A percentile compares a stretch with the other conserved stretches of the same genome.
These are phyloP conservation scores for Wickerhamomyces silvicola DNA, from an alignment of 805 yeast species.

Conservation along the genomic window DNA sequence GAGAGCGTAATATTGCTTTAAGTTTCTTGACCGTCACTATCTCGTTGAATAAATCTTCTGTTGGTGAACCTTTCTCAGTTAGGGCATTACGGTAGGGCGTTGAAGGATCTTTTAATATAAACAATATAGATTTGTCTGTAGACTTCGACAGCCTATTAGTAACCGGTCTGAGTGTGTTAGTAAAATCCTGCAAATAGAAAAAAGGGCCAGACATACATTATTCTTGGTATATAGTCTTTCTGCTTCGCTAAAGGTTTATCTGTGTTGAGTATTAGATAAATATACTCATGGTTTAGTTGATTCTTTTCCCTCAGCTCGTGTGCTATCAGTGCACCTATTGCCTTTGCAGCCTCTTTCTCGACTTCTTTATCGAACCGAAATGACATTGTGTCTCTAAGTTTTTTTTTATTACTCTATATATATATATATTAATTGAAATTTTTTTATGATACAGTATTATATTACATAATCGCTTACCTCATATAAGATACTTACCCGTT, in stretches of 20 bases:
- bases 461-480: too few relatives aligned
- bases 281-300: slow-evolving; percentile 4
- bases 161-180: slow-evolving; percentile 32
- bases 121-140: slow-evolving; percentile 43
- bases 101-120: slow-evolving; percentile 73
- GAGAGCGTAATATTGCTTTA: slow-evolving; percentile 39
- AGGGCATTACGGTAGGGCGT: slow-evolving; percentile 46
- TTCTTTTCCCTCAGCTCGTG: slow-evolving; percentile 20
- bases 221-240: slow-evolving; percentile 49
- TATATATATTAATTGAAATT: neutral
- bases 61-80: slow-evolving; percentile 41
- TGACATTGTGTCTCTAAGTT: too few relatives aligned
- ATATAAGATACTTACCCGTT: too few relatives aligned
- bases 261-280: slow-evolving; percentile 40
- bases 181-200: neutral
- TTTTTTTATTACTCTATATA: too few relatives aligned
- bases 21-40: slow-evolving; percentile 55
- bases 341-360: slow-evolving; percentile 14
- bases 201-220: slow-evolving; percentile 26
- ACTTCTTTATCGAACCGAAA: slow-evolving; percentile 8
- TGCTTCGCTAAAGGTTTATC: slow-evolving; percentile 35
- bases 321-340: slow-evolving; percentile 22
- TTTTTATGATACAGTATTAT: too few relatives aligned
- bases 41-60: slow-evolving; percentile 56
- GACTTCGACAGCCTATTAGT: slow-evolving; percentile 44